Base-by-base conservation (phyloP, 2,329 filamentous ascomycete species). In the Endocalyx cinctus region DNA sequence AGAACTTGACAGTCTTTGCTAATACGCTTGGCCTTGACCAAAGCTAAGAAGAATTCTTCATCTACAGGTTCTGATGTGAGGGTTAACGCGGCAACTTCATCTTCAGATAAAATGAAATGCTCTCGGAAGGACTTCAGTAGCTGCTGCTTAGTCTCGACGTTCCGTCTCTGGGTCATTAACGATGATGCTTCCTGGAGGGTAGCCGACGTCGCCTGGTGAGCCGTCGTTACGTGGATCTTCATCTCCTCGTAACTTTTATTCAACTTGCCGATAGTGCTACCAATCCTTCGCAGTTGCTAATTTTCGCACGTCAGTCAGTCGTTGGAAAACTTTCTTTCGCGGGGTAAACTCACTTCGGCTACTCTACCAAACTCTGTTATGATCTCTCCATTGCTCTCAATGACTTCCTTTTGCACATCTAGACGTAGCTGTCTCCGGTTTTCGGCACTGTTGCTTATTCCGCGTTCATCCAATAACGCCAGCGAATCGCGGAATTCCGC, bases 351-450 rank as follows among this genome's bases (percentile, higher is more conserved):
- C 36, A 48, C 46, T 34, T 94, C 86, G 18, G 89, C 87, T 44
- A 98, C 87, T 35, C 80, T 74, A 22, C 88, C 87, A 62, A 97
- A 97, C 55, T 95, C 87, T 34, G 77, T 71, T 38, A 97, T 79
- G 43, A 97, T 85, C 44, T 87, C 79, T 31, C 85, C 88, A 76
- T 97, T 96, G 62, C 84, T 88, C 45, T 90, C 79, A 36, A 97
- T 89, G 23, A 96, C 85, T 54, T 97, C 89, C 57, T 84, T 90
- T 56, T 97, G 88, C 2, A 94, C 72, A 54, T 94, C 81, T 1
- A 94, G 63, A 12, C 89, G 79, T 12, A 97, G 64, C 38, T 86
- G 82, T 5, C 90, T 79, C 32, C 92, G 76, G 3, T 81, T 83
- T 45, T 89, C 84, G 8, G 85, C 72, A 10, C 79, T 86, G 55